phyloP scores from a whole-genome alignment of 2,329 filamentous ascomycete genomes.

The Pestalotiopsis sp. region DNA sequence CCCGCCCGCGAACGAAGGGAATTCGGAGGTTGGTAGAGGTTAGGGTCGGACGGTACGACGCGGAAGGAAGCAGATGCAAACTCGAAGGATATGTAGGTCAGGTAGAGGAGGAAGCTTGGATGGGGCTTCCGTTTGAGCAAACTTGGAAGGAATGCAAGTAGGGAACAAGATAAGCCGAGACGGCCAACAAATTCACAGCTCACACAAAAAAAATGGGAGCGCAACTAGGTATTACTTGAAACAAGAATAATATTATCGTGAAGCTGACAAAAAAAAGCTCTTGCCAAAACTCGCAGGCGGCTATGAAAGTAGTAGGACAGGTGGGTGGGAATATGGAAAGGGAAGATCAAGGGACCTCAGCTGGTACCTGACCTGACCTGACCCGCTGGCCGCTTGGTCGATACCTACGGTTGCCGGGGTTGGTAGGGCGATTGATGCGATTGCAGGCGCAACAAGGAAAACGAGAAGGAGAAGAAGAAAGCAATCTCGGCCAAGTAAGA shows the following conservation, averaged over 20 bases:
- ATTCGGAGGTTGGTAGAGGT: neutral
- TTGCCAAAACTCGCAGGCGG: neutral
- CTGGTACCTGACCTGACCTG: neutral
- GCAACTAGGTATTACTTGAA: neutral
- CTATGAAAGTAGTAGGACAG: neutral
- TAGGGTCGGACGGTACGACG: neutral
- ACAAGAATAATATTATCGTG: neutral
- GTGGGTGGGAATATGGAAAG: neutral
- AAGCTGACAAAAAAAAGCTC: neutral
- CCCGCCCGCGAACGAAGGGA: neutral
- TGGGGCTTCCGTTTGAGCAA: neutral
- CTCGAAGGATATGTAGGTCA: neutral
- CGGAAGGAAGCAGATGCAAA: neutral
- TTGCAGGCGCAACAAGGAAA: neutral
- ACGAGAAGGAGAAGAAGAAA: neutral
- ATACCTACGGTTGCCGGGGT: neutral
- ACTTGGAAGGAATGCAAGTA: neutral
- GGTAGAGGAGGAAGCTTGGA: neutral
- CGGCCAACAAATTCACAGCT: neutral
- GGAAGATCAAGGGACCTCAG: neutral
- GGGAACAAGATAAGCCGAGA: neutral
- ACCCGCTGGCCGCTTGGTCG: neutral
- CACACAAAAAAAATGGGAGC: neutral
- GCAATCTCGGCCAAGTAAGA: slow-evolving; percentile 6
- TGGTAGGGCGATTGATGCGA: slow-evolving; percentile 8